These are phyloP conservation scores for Scorias spongiosa DNA, from an alignment of 2,329 filamentous ascomycete species.

Conservation along the genomic window DNA sequence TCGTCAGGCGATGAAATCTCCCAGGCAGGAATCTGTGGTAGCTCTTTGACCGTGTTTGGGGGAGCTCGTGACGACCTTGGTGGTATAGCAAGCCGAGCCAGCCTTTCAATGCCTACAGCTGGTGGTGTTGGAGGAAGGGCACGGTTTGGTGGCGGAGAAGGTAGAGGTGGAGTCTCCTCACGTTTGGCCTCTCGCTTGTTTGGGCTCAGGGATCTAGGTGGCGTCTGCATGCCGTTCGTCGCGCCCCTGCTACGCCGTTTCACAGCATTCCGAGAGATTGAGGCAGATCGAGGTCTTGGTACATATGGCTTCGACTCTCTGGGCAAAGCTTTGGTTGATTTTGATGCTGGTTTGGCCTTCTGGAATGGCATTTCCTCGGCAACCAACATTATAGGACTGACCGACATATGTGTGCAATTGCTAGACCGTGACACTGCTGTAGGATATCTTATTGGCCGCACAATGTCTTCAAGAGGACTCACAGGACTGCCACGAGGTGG, in stretches of 20 bases:
- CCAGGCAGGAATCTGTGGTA: conserved; percentile 10
- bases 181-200: conserved; percentile 1
- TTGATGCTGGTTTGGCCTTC: conserved; percentile 12
- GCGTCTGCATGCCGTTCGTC: conserved; percentile 1
- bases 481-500: conserved; percentile 10
- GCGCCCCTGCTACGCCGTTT: conserved; percentile 10
- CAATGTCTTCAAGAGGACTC: conserved; percentile 10
- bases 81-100: background rate
- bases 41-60: conserved; percentile 6
- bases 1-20: conserved; percentile 7
- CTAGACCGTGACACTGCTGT: conserved; percentile 6
- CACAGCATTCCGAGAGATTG: conserved; percentile 10
- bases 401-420: conserved; percentile 5
- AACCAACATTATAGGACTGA: conserved; percentile 21
- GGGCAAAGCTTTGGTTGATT: conserved; percentile 15
- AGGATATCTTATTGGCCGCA: conserved; percentile 14
- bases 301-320: conserved; percentile 15
- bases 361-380: conserved; percentile 19
- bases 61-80: background rate
- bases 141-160: conserved; percentile 19
- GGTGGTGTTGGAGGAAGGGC: conserved; percentile 21
- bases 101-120: conserved; percentile 15
- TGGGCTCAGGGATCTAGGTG: conserved; percentile 6
- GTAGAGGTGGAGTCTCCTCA: conserved; percentile 14
- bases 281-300: conserved; percentile 18